Base-by-base conservation (phyloP, 441 rosid genomes). In the Erodium moschatum region DNA sequence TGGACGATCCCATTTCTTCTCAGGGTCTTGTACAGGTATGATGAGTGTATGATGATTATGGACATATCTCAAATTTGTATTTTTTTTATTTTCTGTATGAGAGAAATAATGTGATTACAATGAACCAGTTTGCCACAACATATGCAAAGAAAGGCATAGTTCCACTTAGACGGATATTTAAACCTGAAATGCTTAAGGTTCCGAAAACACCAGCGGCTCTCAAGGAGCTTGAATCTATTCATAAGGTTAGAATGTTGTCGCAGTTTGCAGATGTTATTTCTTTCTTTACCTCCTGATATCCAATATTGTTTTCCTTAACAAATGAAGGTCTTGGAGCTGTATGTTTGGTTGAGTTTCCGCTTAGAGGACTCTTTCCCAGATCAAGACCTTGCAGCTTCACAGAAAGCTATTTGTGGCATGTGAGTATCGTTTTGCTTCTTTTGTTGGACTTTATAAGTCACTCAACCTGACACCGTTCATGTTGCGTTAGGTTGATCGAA, bases 301-400 rank as follows among this genome's bases (percentile, higher is more conserved):
- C 42, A 38, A 38, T 38, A 10, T 38, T 38, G 38, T 33, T 33
- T 1, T 33, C 38, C 38, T 33, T 33, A 3, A 8, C 70, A 64
- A 76, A 13, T 48, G 20, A 81, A 93, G 96, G 98, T 89, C 40
- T 78, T 92, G 76, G 96, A 90, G 79, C 84, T 92, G 65, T 90
- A 92, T 60, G 91, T 90, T 48, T 92, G 97, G 98, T 80, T 90
- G 86, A 81, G 97, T 85, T 87, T 81, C 78, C 89, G 86, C 24
- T 76, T 90, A 56, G 93, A 89, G 68, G 96, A 88, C 63, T 84
- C 96, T 2, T 92, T 89, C 77, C 96, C 95, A 1, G 98, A 89
- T 79, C 81, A 77, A 4, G 87, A 87, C 77, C 76, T 86, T 42
- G 98, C 97, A 35, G 82, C 89, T 72, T 86, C 92, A n/a, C 96